Evolutionary conservation across 176 grass and related monocot genomes (phyloP), one percentile per base, ranked within the genome.

Genomic region (Musa itinerans): DNA sequence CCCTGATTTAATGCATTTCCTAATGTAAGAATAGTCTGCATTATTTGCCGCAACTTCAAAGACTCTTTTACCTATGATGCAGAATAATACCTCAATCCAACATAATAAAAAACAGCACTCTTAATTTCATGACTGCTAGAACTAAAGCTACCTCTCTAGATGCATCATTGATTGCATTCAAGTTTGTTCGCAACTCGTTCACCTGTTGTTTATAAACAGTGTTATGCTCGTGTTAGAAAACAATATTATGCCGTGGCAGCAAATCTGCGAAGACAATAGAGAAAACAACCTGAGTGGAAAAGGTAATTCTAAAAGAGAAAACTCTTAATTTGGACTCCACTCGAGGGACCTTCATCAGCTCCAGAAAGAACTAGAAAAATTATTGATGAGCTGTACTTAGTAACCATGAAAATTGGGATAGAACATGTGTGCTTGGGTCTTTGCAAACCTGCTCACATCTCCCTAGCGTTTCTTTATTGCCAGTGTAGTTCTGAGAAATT

Each of bases 1-100:
- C 90, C 90, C 85, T 97, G 94, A 76, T 97, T 97, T 76, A 93
- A 76, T 73, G 89, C 94, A 85, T 97, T 97, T 75, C 94, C 94
- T 85, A 97, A 80, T 19, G 94, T 93, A 64, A 97, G 94, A 86
- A 97, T 93, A 53, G 90, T 93, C 86, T 97, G 88, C 90, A 93
- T 97, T 88, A 97, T 91, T 72, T 97, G 90, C 16, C 88, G 69
- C 83, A 93, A 85, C 80, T 97, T 93, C 74, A 86, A 79, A 70
- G 88, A 93, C 27, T 87, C 81, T 65, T 87, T 73, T 50, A 74
- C 71, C 78, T 80, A 52, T 9, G 26, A 27, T 56, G 65, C 63
- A 83, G 51, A 70, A 57, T 8, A 19, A 85, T 58, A 59, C 64
- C 78, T 76, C 78, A 80, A 26, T 68, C 55, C 78, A 20, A 50